phyloP scores from a whole-genome alignment of 148 eudicot genomes.

The Salicornia ramosissima region DNA sequence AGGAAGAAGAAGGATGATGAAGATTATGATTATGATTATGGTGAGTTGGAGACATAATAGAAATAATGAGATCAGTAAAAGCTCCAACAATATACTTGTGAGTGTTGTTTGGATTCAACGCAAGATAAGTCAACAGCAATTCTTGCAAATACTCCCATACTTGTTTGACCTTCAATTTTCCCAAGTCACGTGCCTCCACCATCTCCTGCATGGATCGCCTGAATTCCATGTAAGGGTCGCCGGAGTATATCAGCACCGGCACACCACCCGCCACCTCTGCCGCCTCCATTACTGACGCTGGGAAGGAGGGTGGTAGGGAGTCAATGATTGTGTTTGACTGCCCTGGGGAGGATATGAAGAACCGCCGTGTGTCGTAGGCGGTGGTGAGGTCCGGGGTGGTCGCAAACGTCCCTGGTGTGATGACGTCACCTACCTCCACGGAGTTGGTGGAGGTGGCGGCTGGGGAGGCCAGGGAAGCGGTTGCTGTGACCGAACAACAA shows the following conservation, averaged over 20 bases:
- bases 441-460: conserved; percentile 23
- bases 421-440: conserved; percentile 15
- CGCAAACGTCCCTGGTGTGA: not conserved
- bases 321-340: conserved; percentile 72
- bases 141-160: conserved; percentile 78
- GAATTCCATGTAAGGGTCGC: conserved; percentile 78
- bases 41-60: conserved; percentile 36
- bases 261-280: conserved; percentile 37
- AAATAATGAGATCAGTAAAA: conserved; percentile 73
- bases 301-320: conserved; percentile 26
- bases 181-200: conserved; percentile 78
- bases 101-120: conserved; percentile 66
- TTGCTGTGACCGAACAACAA: conserved; percentile 6
- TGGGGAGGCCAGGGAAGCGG: conserved; percentile 17
- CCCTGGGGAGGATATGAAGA: conserved; percentile 95
- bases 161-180: conserved; percentile 34
- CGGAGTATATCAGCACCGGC: conserved; percentile 67
- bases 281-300: conserved; percentile 14
- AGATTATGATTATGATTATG: too few species aligned
- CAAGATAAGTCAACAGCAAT: conserved; percentile 58
- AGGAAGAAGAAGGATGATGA: not conserved
- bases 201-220: conserved; percentile 90
- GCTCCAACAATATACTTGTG: conserved; percentile 85
- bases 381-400: conserved; percentile 57
- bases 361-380: conserved; percentile 58